These are phyloP conservation scores for Parietichytrium sp. DNA, from an alignment of 108 stramenopile species.

Conservation along the genomic window DNA sequence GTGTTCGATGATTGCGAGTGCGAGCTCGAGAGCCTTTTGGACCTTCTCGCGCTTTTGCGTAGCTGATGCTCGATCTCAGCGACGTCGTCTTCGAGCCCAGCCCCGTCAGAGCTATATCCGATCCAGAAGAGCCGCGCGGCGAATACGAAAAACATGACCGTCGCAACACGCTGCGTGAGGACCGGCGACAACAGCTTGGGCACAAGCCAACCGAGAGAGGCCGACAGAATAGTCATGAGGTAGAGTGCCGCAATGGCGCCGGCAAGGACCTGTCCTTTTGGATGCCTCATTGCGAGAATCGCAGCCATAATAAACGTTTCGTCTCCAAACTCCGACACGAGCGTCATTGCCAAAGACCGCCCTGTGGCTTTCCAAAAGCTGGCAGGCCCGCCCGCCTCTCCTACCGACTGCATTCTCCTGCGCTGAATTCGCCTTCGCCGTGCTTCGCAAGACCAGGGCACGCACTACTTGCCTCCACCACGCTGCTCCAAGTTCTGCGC, in stretches of 20 bases:
- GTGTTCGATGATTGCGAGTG: no score
- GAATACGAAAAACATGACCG: conserved; percentile 92
- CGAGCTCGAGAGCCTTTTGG: no score
- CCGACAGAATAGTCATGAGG: conserved; percentile 87
- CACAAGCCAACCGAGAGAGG: conserved; percentile 87
- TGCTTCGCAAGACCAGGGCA: no score
- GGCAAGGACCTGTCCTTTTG: conserved; percentile 79
- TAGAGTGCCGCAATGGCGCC: conserved; percentile 86
- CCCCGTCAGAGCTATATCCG: conserved; percentile 73
- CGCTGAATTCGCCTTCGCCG: no score
- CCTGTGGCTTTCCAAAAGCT: no score
- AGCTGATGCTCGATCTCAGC: conserved; percentile 97
- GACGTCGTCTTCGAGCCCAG: conserved; percentile 89
- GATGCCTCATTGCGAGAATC: conserved; percentile 86
- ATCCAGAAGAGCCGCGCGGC: conserved; percentile 85
- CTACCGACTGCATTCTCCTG: no score
- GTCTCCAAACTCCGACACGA: conserved; percentile 98
- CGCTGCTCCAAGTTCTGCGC: no score
- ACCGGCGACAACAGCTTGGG: conserved; percentile 77
- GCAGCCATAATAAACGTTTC: conserved; percentile 99
- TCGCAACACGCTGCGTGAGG: conserved; percentile 86
- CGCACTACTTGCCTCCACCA: no score
- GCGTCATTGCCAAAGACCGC: conserved; percentile 69
- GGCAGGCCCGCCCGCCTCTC: no score
- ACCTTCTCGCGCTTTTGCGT: no score